Evolutionary conservation across 2,329 filamentous ascomycete species (phyloP).

Genomic region (Plectosphaerella cucumerina): DNA sequence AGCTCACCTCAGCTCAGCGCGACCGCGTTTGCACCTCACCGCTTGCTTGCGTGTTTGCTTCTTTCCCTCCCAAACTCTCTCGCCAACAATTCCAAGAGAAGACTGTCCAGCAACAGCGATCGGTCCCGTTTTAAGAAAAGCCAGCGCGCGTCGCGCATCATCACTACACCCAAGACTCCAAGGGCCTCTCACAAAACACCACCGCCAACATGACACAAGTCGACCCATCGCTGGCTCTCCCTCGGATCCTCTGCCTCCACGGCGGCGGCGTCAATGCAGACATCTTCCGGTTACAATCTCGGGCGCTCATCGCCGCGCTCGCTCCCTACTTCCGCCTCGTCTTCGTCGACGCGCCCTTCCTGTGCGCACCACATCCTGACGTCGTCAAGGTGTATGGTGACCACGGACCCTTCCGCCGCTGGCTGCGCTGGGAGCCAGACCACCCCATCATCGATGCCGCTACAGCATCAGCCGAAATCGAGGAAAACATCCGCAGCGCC

Average conservation of each 20-base stretch:
- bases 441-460: slow-evolving; percentile 48
- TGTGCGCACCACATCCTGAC: slow-evolving; percentile 56
- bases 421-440: slow-evolving; percentile 58
- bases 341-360: slow-evolving; percentile 67
- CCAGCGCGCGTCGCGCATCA: not conserved
- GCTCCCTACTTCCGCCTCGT: slow-evolving; percentile 61
- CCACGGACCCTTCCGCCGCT: slow-evolving; percentile 60
- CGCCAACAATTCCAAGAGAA: not conserved
- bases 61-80: not conserved
- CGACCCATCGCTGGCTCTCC: slow-evolving; percentile 29
- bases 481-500: slow-evolving; percentile 32
- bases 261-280: slow-evolving; percentile 70
- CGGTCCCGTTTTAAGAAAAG: not conserved
- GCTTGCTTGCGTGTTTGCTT: not conserved
- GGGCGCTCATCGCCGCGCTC: slow-evolving; percentile 45
- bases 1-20: not conserved
- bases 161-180: not conserved
- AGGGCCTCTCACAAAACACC: not conserved
- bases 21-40: not conserved
- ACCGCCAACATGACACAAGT: slow-evolving; percentile 2
- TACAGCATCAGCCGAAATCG: slow-evolving; percentile 33
- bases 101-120: not conserved
- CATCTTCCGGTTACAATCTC: slow-evolving; percentile 66
- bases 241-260: slow-evolving; percentile 76
- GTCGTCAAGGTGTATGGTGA: slow-evolving; percentile 62